Percentiles rank a stretch among this genome's conserved stretches.
Conservation (phyloP, 495 filamentous ascomycete species). For the Neurospora discreta region DNA sequence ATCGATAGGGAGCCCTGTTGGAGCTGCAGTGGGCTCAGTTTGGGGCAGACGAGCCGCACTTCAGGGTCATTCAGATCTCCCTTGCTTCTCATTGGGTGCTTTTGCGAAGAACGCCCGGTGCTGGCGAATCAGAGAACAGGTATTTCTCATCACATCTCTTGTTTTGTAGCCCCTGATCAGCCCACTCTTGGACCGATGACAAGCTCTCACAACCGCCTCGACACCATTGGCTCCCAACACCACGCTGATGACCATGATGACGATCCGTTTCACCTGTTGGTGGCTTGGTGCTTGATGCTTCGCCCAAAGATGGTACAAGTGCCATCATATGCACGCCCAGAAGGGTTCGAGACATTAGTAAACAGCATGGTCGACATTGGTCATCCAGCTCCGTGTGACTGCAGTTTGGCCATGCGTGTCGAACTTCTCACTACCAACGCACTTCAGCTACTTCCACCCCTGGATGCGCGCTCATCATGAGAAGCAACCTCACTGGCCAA, state of each 20-base stretch:
- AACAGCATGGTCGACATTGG: neutral
- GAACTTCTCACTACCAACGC: neutral
- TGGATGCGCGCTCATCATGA: neutral
- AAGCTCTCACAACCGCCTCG: neutral
- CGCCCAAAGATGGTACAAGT: neutral
- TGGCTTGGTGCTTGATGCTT: neutral
- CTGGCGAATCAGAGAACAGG: conserved; percentile 9
- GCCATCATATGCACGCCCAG: neutral
- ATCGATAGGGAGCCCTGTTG: neutral
- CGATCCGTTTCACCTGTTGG: neutral
- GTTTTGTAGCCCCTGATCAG: neutral
- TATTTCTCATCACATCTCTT: conserved; percentile 19
- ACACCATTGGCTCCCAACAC: neutral
- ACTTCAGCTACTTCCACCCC: neutral
- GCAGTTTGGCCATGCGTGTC: neutral
- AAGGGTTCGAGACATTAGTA: neutral
- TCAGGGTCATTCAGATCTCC: neutral
- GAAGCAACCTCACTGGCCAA: neutral
- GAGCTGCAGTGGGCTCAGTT: neutral
- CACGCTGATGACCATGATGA: neutral
- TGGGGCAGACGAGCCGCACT: neutral
- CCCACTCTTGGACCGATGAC: neutral
- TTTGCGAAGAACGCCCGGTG: neutral
- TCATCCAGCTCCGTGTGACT: neutral
- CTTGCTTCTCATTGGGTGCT: conserved; percentile 7